Percentiles rank a stretch among this genome's conserved stretches.
Evolutionary conservation across 2,329 filamentous ascomycete genomes (phyloP).

Genomic region (Zymoseptoria passerinii): DNA sequence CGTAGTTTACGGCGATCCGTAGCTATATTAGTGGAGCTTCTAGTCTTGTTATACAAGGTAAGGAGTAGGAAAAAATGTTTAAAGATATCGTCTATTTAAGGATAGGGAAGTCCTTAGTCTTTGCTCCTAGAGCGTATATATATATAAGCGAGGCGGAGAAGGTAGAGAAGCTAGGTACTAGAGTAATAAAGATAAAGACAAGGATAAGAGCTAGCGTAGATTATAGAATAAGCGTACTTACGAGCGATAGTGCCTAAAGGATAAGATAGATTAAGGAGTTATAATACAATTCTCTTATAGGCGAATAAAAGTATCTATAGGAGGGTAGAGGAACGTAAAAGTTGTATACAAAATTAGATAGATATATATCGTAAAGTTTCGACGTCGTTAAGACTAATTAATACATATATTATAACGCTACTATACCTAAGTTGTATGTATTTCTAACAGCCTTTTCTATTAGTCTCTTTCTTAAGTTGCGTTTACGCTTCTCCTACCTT

Average conservation of each 20-base stretch:
- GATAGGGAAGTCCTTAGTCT: constrained; percentile 28
- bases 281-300: neutral
- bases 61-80: constrained; percentile 19
- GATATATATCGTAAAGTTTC: no score
- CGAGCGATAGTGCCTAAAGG: constrained; percentile 2
- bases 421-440: no score
- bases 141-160: constrained; percentile 7
- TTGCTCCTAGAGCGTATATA: constrained; percentile 25
- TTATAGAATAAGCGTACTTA: constrained; percentile 23
- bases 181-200: constrained; percentile 22
- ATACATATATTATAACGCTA: no score
- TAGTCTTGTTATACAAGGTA: constrained; percentile 4
- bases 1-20: constrained; percentile 48
- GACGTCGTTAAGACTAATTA: no score
- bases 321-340: no score
- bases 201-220: constrained; percentile 22
- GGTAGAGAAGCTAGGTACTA: constrained; percentile 17
- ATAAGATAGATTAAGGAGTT: neutral
- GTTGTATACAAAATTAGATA: no score
- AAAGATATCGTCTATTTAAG: constrained; percentile 23
- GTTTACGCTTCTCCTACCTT: no score
- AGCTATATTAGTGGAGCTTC: constrained; percentile 42
- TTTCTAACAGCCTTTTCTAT: no score
- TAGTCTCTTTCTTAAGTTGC: no score
- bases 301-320: neutral